Evolutionary conservation across 805 yeast genomes (phyloP), one percentile per base, ranked within the genome.

Genomic region (Lipomyces sp.): DNA sequence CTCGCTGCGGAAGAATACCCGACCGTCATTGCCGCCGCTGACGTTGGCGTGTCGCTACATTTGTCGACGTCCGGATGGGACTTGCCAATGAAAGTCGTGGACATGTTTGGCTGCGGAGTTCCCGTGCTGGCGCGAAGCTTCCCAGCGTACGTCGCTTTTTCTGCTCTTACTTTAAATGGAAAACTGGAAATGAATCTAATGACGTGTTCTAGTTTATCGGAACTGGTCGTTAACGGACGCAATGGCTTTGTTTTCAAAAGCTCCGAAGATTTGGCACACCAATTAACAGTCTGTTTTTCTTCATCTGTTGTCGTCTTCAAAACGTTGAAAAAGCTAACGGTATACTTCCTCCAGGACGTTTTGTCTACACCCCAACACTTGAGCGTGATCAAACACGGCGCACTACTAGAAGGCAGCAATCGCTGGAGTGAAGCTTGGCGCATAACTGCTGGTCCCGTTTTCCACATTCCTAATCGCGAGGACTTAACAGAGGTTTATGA

Each of bases 31-130:
- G 82, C 82, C 2, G 70, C 81, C 2, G 91, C 96, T 2, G 96
- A 93, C 63, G 64, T 90, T 32, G 98, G 96, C 1, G 76, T 93
- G 1, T 91, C 98, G 0, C 71, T 93, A 55, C 99, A 93, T 67
- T 78, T 83, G 3, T 90, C 98, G 0, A 84, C 95, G 39, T 85
- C 95, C 40, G 98, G 99, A 0, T 74, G 86, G 49, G 99, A 93
- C 63, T 74, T 93, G 51, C 99, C 99, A 0, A 93, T 93, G 99
- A 93, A 93, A 67, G 86, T 93, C 32, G 83, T 91, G 4, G 99
- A 93, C 63, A 81, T 91, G 78, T 90, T 91, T 72, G 98, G 98
- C 0, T 86, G 93, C 57, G 98, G 98, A 0, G 71, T 93, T 11
- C 99, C 98, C 1, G 97, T 89, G 0, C 72, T 90, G 2, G 80